A percentile compares a stretch with the other conserved stretches of the same genome.
phyloP scores from a whole-genome alignment of 805 yeast genomes.

The Metschnikowia similis region DNA sequence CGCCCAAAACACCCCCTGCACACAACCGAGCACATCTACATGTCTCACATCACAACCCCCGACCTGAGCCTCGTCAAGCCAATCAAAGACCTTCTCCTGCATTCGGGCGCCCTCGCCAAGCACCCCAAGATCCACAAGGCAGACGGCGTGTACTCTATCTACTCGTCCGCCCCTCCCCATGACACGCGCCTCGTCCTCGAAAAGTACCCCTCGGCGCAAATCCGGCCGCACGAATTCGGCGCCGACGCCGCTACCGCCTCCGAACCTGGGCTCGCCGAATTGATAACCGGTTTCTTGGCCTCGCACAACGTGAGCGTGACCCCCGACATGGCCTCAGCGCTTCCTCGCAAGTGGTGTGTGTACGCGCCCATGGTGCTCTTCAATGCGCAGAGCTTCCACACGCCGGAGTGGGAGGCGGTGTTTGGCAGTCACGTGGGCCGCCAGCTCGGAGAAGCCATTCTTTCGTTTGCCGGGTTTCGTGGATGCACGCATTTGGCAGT shows the following conservation, averaged over 20 bases:
- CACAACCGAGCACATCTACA: background rate
- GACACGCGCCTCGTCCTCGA: background rate
- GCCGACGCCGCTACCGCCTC: background rate
- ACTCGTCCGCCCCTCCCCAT: background rate
- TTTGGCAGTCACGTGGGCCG: constrained; percentile 2
- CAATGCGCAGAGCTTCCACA: constrained; percentile 45
- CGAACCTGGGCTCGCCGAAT: background rate
- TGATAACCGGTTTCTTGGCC: background rate
- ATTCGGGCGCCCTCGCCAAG: constrained; percentile 5
- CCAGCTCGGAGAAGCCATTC: constrained; percentile 16
- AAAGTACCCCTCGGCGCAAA: background rate
- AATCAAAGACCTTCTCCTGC: constrained; percentile 8
- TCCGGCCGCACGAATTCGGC: background rate
- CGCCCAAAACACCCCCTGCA: background rate
- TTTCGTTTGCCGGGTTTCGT: background rate
- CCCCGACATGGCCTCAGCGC: background rate
- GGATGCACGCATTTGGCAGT: constrained; percentile 60
- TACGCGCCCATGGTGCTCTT: constrained; percentile 68
- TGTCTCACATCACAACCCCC: constrained; percentile 7
- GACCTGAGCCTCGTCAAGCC: constrained; percentile 10
- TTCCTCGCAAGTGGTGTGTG: constrained; percentile 55
- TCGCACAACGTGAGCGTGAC: background rate
- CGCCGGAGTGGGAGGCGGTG: constrained; percentile 27
- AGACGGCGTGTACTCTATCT: constrained; percentile 2
- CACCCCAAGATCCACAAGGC: constrained; percentile 6